A percentile compares a stretch with the other conserved stretches of the same genome.
These are phyloP conservation scores for Logfia minima DNA, from an alignment of 129 eudicot genomes.

Conservation along the genomic window DNA sequence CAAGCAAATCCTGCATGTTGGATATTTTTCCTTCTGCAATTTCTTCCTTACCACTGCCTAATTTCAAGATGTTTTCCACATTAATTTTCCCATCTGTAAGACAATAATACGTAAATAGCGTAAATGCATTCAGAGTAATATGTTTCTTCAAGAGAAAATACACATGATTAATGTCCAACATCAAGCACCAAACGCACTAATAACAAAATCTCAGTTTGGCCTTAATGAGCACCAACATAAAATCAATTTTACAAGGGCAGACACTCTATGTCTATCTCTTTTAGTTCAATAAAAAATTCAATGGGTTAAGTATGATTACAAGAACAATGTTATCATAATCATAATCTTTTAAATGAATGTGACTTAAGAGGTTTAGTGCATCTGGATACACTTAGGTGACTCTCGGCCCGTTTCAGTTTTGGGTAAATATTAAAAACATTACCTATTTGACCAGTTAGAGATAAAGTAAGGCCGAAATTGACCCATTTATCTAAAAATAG, in stretches of 20 bases:
- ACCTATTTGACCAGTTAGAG: neutral
- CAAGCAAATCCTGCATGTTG: neutral
- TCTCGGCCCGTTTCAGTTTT: neutral
- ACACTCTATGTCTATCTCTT: neutral
- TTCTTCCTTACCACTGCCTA: slow-evolving; percentile 48
- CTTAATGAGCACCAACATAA: neutral
- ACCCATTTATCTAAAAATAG: neutral
- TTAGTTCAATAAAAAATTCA: neutral
- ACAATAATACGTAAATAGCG: neutral
- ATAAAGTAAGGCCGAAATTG: neutral
- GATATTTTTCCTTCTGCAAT: slow-evolving; percentile 33
- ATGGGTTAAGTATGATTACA: no score
- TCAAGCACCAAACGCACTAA: neutral
- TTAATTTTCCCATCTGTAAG: slow-evolving; percentile 54
- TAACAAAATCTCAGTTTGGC: neutral
- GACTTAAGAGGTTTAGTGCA: neutral
- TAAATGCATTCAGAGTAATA: neutral
- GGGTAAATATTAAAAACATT: neutral
- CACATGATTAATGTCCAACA: neutral
- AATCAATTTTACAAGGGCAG: neutral
- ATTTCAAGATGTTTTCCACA: slow-evolving; percentile 50
- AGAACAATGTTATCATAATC: no score
- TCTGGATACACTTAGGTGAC: neutral
- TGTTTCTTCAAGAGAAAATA: neutral
- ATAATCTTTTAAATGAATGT: neutral